These are phyloP conservation scores for Rhododendron ovatum DNA, from an alignment of 148 eudicot species.

Conservation along the genomic window DNA sequence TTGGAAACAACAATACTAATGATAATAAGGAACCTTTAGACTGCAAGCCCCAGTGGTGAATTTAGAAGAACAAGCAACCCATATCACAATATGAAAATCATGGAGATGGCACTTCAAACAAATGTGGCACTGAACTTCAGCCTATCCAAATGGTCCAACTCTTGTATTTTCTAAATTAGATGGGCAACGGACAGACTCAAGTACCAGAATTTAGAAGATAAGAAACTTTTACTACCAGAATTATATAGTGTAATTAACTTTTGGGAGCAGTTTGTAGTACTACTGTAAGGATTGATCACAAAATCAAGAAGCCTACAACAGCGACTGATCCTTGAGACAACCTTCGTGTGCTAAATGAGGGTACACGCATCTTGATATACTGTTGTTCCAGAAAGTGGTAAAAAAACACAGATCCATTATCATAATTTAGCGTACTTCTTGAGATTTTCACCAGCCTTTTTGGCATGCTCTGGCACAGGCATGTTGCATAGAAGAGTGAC, in stretches of 20 bases:
- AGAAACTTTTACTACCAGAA: not conserved
- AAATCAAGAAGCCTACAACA: not conserved
- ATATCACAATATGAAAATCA: not conserved
- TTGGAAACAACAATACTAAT: not conserved
- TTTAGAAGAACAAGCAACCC: not conserved
- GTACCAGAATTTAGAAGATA: not conserved
- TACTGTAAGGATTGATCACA: not conserved
- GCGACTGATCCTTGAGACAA: not conserved
- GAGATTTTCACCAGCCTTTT: slow-evolving; percentile 39
- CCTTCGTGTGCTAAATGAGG: not conserved
- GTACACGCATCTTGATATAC: not conserved
- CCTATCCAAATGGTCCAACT: not conserved
- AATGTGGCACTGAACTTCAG: not conserved
- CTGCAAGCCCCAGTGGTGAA: not conserved
- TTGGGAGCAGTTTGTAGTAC: not conserved
- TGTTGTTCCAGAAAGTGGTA: slow-evolving; percentile 29
- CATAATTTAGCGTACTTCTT: slow-evolving; percentile 58
- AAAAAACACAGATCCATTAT: slow-evolving; percentile 17
- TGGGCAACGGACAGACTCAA: not conserved
- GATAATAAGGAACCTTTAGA: not conserved
- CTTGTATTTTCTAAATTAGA: not conserved
- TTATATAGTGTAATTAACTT: not conserved
- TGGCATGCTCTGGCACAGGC: slow-evolving; percentile 59
- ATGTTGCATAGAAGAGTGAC: slow-evolving; percentile 65
- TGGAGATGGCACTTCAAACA: not conserved